A percentile compares a stretch with the other conserved stretches of the same genome.
These are phyloP conservation scores for Rhododendron griersonianum DNA, from an alignment of 148 eudicot species.

Conservation along the genomic window DNA sequence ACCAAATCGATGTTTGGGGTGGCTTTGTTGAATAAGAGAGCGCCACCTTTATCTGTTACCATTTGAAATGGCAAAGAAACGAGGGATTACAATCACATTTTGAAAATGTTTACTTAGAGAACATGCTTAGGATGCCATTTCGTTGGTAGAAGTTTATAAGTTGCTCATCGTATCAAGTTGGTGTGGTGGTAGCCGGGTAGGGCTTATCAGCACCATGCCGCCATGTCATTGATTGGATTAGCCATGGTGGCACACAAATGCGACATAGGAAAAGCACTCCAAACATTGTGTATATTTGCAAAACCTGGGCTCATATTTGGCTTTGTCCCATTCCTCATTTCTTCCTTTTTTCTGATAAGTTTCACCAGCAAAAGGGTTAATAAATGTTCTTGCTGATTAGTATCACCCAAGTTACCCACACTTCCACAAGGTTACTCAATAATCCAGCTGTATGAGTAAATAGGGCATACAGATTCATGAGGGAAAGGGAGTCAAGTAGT, in stretches of 20 bases:
- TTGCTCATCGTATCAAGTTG: background rate
- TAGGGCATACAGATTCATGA: conserved; percentile 2
- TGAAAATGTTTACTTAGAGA: background rate
- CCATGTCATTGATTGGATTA: background rate
- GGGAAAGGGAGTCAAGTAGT: conserved; percentile 10
- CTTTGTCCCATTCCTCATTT: too few relatives aligned
- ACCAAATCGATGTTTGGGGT: background rate
- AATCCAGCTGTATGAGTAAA: conserved; percentile 19
- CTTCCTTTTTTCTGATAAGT: too few relatives aligned
- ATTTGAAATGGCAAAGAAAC: too few relatives aligned
- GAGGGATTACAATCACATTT: background rate
- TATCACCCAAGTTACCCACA: background rate
- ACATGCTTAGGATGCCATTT: background rate
- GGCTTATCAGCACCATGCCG: background rate
- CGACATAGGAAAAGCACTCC: background rate
- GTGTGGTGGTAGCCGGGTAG: background rate
- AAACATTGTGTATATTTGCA: too few relatives aligned
- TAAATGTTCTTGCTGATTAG: background rate
- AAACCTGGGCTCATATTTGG: too few relatives aligned
- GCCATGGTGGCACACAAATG: background rate
- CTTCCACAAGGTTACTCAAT: background rate
- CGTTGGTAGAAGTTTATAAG: background rate
- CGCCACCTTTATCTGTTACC: background rate
- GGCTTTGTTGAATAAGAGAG: background rate
- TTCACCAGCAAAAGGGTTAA: background rate